Conservation (phyloP, 2,329 filamentous ascomycete species). For the Botrytis paeoniae region DNA sequence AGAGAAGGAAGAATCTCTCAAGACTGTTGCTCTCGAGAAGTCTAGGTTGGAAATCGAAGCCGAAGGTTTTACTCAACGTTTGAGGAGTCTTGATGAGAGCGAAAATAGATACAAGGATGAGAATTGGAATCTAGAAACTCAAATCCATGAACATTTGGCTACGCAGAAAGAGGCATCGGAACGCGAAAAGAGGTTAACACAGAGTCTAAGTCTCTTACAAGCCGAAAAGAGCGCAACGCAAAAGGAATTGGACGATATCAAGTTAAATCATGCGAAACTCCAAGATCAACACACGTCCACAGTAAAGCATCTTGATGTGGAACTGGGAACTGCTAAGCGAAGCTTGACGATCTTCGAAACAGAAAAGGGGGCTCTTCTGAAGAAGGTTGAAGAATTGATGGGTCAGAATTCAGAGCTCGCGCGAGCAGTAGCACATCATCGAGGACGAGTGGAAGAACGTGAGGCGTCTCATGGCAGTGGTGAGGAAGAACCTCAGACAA, state of each 20-base stretch:
- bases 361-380: conserved; percentile 74
- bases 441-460: conserved; percentile 64
- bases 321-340: conserved; percentile 79
- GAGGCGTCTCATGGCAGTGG: conserved; percentile 57
- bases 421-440: conserved; percentile 71
- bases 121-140: conserved; percentile 95
- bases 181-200: conserved; percentile 77
- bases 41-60: conserved; percentile 78
- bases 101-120: conserved; percentile 97
- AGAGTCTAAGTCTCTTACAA: conserved; percentile 65
- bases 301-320: conserved; percentile 83
- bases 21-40: conserved; percentile 69
- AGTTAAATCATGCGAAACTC: conserved; percentile 73
- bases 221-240: conserved; percentile 75
- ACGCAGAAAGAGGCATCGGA: conserved; percentile 73
- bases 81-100: conserved; percentile 84
- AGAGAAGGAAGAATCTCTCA: conserved; percentile 85
- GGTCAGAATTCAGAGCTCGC: conserved; percentile 90
- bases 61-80: conserved; percentile 73
- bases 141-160: conserved; percentile 77
- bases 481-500: conserved; percentile 62
- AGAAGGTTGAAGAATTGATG: conserved; percentile 83
- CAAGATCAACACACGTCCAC: conserved; percentile 73
- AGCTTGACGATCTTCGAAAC: conserved; percentile 74
- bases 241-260: conserved; percentile 88